Evolutionary conservation across 75 land plant genomes (phyloP).

Genomic region (Sequoiadendron giganteum): DNA sequence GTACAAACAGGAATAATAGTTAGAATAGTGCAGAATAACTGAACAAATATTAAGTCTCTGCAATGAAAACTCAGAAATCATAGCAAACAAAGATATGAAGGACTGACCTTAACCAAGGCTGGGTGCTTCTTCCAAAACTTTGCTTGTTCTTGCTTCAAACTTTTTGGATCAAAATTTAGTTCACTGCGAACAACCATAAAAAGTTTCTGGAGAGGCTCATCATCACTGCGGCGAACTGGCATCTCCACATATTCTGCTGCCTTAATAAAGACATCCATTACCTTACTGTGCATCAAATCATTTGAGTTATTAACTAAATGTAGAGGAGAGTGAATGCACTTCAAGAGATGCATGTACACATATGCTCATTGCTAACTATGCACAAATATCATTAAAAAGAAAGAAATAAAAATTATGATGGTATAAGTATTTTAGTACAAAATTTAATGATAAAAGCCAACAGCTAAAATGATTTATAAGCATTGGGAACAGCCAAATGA

Average conservation of each 20-base stretch:
- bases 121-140: conserved; percentile 99
- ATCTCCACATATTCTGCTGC: conserved; percentile 96
- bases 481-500: background rate
- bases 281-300: conserved; percentile 63
- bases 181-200: conserved; percentile 90
- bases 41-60: background rate
- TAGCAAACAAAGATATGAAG: conserved; percentile 9
- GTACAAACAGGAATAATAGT: background rate
- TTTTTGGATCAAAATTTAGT: conserved; percentile 85
- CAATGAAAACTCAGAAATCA: background rate
- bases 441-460: background rate
- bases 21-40: background rate
- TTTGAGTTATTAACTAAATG: background rate
- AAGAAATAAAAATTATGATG: background rate
- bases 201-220: conserved; percentile 83
- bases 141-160: conserved; percentile 88
- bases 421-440: background rate
- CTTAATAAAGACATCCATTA: conserved; percentile 92
- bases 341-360: background rate
- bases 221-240: conserved; percentile 88
- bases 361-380: background rate
- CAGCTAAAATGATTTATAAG: background rate
- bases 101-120: conserved; percentile 75
- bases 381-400: background rate
- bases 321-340: background rate